These are phyloP conservation scores for Vicia sativa DNA, from an alignment of 306 rosid genomes.

Conservation along the genomic window DNA sequence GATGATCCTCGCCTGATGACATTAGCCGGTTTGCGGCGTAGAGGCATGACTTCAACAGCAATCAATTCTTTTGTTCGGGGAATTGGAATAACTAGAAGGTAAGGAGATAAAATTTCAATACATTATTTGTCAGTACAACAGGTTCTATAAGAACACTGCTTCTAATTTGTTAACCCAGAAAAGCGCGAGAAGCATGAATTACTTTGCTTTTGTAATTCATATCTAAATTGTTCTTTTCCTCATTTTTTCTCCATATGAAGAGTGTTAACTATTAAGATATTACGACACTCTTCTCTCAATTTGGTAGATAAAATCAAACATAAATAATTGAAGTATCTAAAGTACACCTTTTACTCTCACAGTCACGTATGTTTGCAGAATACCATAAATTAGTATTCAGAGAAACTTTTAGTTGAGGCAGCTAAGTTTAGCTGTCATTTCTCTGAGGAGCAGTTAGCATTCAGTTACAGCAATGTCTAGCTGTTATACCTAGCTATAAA, in stretches of 20 bases:
- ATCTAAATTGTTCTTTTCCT: constrained; percentile 7
- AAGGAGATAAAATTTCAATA: constrained; percentile 25
- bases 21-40: constrained; percentile 87
- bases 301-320: neutral
- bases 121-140: neutral
- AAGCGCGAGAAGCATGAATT: neutral
- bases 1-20: constrained; percentile 99
- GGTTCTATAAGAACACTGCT: neutral
- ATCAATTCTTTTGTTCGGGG: constrained; percentile 94
- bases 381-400: neutral
- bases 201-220: constrained; percentile 12
- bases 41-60: constrained; percentile 84
- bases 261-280: neutral
- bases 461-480: neutral
- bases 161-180: constrained; percentile 6
- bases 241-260: constrained; percentile 4
- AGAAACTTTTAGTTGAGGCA: neutral
- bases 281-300: neutral
- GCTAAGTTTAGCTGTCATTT: neutral
- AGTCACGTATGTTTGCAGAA: neutral
- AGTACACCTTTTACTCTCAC: neutral
- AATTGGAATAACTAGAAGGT: constrained; percentile 99
- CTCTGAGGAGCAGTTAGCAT: neutral
- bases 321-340: neutral
- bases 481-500: neutral